Base-by-base conservation (phyloP, 2,329 filamentous ascomycete genomes). In the Aspergillus pseudoviridinutans region DNA sequence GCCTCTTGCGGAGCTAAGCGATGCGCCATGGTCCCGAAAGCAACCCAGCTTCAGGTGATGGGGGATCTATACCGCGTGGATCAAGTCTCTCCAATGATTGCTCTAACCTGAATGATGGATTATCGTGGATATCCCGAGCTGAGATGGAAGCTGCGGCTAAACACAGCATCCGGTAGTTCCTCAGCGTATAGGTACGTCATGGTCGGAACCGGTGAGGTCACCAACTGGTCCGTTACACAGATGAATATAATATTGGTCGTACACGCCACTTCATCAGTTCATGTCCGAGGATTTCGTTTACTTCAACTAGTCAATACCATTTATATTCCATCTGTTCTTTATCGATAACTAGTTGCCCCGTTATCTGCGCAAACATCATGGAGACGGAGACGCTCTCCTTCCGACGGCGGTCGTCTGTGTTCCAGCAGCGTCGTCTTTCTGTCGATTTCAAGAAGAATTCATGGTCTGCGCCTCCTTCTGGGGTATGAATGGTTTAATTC, bases 401-500 rank as follows among this genome's bases (percentile, higher is more conserved):
- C 44, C 54, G 63, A 46, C 71, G 71, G 41, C 72, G 68, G 20
- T 58, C 67, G 1, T 76, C 74, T 5, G 35, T 71, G 27, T 65
- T 70, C 46, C 68, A 71, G 61, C 68, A 72, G 50, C 71, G 70
- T 35, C 67, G 71, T 55, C 62, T 73, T n/a, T 64, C 68, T 1
- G 52, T 67, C 9, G 63, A 71, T 51, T 68, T 69, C 44, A 61
- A 64, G 50, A 69, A 64, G 38, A 68, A 72, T 55, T 67, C 68
- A 32, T 77, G 75, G 75, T 58, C 63, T 27, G 73, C 67, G 12
- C 69, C 74, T 54, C 73, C 73, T 9, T 68, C 73, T n/a, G 69
- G 73, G 59, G 75, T 76, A 71, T 51, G 71, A 32, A 47, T 28
- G 27, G 38, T 14, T 29, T 25, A 17, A 29, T 22, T 20, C 8